Percentiles rank a stretch among this genome's conserved stretches.
These are phyloP conservation scores for Crucibulum laeve DNA, from an alignment of 768 basidiomycete species.

Conservation along the genomic window DNA sequence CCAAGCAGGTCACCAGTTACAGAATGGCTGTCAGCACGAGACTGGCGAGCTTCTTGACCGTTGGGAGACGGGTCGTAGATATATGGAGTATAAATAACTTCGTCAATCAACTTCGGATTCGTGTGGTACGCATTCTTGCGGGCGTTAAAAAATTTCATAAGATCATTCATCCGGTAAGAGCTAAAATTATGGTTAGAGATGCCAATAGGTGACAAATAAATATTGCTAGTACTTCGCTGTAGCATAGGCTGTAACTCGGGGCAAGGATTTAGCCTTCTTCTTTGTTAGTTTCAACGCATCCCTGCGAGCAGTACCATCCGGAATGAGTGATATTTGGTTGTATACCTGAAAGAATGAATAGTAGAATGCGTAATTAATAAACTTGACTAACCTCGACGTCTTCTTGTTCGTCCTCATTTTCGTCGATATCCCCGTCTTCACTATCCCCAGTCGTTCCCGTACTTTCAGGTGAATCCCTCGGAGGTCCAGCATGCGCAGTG, in stretches of 20 bases:
- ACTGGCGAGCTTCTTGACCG: constrained; percentile 22
- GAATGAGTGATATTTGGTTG: constrained; percentile 90
- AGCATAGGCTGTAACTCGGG: constrained; percentile 94
- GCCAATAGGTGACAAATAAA: not conserved
- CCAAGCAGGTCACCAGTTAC: constrained; percentile 75
- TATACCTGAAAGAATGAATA: constrained; percentile 56
- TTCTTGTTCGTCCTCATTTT: constrained; percentile 52
- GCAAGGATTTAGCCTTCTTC: constrained; percentile 89
- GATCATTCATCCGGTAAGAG: constrained; percentile 83
- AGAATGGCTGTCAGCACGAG: constrained; percentile 21
- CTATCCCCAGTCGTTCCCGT: constrained; percentile 31
- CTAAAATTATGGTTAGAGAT: constrained; percentile 31
- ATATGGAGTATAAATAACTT: constrained; percentile 93
- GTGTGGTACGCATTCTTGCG: constrained; percentile 80
- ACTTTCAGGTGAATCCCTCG: constrained; percentile 41
- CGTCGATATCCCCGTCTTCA: constrained; percentile 70
- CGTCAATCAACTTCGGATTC: constrained; percentile 84
- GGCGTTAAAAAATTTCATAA: constrained; percentile 88
- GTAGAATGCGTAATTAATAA: not conserved
- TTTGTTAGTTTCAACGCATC: constrained; percentile 90
- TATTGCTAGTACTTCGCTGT: constrained; percentile 67
- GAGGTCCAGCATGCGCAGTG: constrained; percentile 18
- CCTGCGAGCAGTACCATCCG: constrained; percentile 87
- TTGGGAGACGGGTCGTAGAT: constrained; percentile 55
- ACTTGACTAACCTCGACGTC: constrained; percentile 52